Conservation (phyloP, 768 basidiomycete genomes). For the Lentinula edodes region DNA sequence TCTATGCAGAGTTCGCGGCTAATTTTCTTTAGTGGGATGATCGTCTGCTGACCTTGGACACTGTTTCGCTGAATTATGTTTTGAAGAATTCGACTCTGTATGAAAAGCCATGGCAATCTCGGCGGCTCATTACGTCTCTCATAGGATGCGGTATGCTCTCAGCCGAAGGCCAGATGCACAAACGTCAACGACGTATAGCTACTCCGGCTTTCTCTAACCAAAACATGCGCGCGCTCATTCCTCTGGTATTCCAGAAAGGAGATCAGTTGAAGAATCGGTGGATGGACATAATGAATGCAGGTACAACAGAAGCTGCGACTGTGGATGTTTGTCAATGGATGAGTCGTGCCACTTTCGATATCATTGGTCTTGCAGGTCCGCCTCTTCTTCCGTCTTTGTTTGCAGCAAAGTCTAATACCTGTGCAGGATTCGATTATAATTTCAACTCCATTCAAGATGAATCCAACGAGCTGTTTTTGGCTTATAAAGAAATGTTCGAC, state of each 20-base stretch:
- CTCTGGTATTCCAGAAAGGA: conserved; percentile 68
- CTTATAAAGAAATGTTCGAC: conserved; percentile 85
- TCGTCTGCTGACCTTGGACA: conserved; percentile 78
- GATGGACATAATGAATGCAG: conserved; percentile 38
- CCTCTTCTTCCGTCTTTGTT: background rate
- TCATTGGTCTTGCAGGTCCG: conserved; percentile 84
- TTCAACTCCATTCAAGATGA: conserved; percentile 82
- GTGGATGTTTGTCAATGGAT: conserved; percentile 81
- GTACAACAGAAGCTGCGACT: conserved; percentile 24
- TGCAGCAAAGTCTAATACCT: background rate
- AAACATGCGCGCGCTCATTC: conserved; percentile 65
- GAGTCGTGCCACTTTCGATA: conserved; percentile 81
- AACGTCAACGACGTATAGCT: conserved; percentile 71
- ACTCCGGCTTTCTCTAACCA: conserved; percentile 79
- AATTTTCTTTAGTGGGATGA: conserved; percentile 56
- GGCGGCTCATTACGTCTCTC: conserved; percentile 65
- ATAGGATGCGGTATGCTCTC: conserved; percentile 83
- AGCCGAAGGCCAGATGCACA: conserved; percentile 74
- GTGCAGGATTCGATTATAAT: conserved; percentile 75
- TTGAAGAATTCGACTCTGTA: conserved; percentile 68
- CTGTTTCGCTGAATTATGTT: conserved; percentile 66
- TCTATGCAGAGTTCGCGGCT: background rate
- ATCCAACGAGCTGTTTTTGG: conserved; percentile 69
- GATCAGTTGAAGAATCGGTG: conserved; percentile 56
- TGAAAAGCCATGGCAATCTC: conserved; percentile 81